These are phyloP conservation scores for Chromera velia DNA, from an alignment of 73 alveolate genomes.

Conservation along the genomic window DNA sequence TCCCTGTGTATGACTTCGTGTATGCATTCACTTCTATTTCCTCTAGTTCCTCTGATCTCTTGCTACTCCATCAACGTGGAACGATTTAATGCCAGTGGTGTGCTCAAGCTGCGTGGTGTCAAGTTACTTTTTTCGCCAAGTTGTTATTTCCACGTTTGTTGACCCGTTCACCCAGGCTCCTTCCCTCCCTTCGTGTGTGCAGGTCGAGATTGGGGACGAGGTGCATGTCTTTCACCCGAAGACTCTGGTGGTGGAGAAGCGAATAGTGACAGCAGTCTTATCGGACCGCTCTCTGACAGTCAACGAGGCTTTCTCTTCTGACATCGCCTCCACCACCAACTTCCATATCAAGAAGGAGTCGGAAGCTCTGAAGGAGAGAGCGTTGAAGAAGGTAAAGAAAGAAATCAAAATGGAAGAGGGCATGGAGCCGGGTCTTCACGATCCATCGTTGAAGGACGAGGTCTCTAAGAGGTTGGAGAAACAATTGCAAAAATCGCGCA, in stretches of 20 bases:
- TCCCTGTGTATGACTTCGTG: no score
- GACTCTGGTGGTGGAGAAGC: slow-evolving; percentile 16
- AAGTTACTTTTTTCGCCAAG: no score
- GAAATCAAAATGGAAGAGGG: not conserved
- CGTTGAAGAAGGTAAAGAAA: not conserved
- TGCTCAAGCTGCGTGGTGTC: no score
- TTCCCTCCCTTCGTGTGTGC: no score
- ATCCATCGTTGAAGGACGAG: not conserved
- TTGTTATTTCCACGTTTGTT: no score
- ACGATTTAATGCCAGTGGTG: no score
- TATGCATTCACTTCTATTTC: no score
- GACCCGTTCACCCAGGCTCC: no score
- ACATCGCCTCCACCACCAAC: not conserved
- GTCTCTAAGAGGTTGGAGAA: not conserved
- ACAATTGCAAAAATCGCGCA: not conserved
- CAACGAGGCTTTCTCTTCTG: slow-evolving; percentile 19
- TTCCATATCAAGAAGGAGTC: slow-evolving; percentile 3
- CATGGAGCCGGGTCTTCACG: not conserved
- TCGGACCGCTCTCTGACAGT: slow-evolving; percentile 21
- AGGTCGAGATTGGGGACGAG: slow-evolving; percentile 39
- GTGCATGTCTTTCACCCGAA: slow-evolving; percentile 40
- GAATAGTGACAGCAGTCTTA: not conserved
- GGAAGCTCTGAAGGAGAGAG: not conserved
- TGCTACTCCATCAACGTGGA: no score
- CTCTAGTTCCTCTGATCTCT: no score